Percentiles rank a stretch among this genome's conserved stretches.
phyloP scores from a whole-genome alignment of 495 filamentous ascomycete genomes.

The Rhypophila decipiens region DNA sequence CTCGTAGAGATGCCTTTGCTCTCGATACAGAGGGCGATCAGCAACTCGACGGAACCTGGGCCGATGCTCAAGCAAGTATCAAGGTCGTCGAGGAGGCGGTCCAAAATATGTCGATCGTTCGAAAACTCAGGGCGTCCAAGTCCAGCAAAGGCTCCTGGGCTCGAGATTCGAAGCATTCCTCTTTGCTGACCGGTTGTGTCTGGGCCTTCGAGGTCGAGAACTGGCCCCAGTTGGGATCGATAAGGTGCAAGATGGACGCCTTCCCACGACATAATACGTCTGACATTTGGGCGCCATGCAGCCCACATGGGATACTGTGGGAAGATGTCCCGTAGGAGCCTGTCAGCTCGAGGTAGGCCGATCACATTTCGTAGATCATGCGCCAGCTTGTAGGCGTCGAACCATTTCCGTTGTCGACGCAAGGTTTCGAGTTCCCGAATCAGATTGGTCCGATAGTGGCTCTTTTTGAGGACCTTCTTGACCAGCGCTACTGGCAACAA shows the following conservation, averaged over 20 bases:
- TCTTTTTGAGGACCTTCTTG: slow-evolving; percentile 3
- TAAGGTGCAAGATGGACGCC: background rate
- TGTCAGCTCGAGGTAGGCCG: slow-evolving; percentile 4
- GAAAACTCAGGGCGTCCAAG: background rate
- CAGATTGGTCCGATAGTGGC: slow-evolving; percentile 9
- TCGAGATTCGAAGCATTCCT: slow-evolving; percentile 8
- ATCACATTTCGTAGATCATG: slow-evolving; percentile 3
- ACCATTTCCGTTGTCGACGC: slow-evolving; percentile 2
- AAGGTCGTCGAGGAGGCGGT: slow-evolving; percentile 9
- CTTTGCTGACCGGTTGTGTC: slow-evolving; percentile 12
- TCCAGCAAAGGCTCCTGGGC: slow-evolving; percentile 4
- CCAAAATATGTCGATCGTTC: slow-evolving; percentile 7
- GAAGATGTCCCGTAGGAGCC: slow-evolving; percentile 9
- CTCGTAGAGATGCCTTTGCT: background rate
- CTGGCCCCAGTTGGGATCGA: background rate
- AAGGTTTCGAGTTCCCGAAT: background rate
- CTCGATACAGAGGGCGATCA: slow-evolving; percentile 9
- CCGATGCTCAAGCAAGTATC: slow-evolving; percentile 6
- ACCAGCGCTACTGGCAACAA: slow-evolving; percentile 3
- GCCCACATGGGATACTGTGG: slow-evolving; percentile 14
- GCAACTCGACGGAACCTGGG: slow-evolving; percentile 1
- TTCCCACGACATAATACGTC: slow-evolving; percentile 10
- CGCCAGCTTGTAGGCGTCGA: slow-evolving; percentile 12
- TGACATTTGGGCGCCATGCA: slow-evolving; percentile 5
- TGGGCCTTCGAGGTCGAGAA: slow-evolving; percentile 13